Evolutionary conservation across 345 rosid species (phyloP).

Genomic region (Moringa oleifera): DNA sequence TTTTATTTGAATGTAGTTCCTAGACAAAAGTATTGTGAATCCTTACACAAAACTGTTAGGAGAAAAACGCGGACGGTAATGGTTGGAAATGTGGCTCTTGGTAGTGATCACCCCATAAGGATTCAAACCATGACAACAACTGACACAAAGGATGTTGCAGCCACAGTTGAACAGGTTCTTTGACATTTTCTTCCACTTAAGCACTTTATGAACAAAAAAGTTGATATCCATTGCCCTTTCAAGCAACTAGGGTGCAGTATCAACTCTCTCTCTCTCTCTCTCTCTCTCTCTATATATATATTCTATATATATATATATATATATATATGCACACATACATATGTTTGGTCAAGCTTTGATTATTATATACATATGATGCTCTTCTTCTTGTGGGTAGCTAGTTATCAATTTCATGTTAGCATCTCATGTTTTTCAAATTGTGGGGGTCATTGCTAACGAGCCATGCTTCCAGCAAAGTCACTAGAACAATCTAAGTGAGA

Average conservation of each 20-base stretch:
- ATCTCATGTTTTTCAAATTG: not conserved
- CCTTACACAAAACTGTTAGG: slow-evolving; percentile 77
- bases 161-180: slow-evolving; percentile 86
- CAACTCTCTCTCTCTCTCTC: not conserved
- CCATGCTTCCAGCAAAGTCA: not conserved
- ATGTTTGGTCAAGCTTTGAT: too few species aligned
- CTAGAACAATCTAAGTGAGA: not conserved
- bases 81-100: slow-evolving; percentile 94
- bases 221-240: not conserved
- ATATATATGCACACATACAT: too few species aligned
- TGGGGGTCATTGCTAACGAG: not conserved
- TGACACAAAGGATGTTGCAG: slow-evolving; percentile 86
- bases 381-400: not conserved
- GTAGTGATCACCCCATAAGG: slow-evolving; percentile 90
- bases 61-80: slow-evolving; percentile 87
- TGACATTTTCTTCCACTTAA: slow-evolving; percentile 9
- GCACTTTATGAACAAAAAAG: slow-evolving; percentile 2
- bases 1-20: slow-evolving; percentile 54
- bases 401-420: not conserved
- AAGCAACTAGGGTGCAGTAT: not conserved
- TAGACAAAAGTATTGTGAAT: slow-evolving; percentile 89
- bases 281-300: too few species aligned
- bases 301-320: too few species aligned
- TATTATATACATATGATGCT: slow-evolving; percentile 3
- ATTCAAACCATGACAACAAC: slow-evolving; percentile 95